These are phyloP conservation scores for Xanthoconium separans DNA, from an alignment of 1,284 basidiomycete species.

Conservation along the genomic window DNA sequence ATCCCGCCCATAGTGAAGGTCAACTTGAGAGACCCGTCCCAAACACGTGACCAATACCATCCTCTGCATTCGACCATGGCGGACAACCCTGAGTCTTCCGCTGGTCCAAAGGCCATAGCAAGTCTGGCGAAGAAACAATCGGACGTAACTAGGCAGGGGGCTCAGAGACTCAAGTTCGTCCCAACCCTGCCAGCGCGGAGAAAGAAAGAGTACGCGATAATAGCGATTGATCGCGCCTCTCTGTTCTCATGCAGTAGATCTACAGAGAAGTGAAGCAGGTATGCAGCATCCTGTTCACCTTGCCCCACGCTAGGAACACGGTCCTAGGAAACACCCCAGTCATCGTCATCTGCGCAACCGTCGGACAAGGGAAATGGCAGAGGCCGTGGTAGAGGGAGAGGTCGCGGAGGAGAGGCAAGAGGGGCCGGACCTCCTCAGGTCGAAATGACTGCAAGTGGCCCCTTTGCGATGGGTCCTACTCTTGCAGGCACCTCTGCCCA, in stretches of 20 bases:
- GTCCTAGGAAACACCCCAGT: constrained; percentile 47
- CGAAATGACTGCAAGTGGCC: constrained; percentile 82
- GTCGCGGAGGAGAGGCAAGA: constrained; percentile 44
- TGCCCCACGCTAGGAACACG: background rate
- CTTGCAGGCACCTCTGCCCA: constrained; percentile 55
- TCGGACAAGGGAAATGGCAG: constrained; percentile 42
- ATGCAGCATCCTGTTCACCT: constrained; percentile 12
- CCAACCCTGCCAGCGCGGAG: constrained; percentile 68
- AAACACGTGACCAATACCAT: constrained; percentile 21
- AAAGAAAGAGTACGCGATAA: constrained; percentile 68
- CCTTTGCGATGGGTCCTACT: constrained; percentile 81
- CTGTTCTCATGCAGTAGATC: constrained; percentile 19
- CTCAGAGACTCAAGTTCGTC: constrained; percentile 76
- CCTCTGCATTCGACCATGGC: constrained; percentile 19
- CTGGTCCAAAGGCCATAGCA: constrained; percentile 57
- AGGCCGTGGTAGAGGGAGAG: constrained; percentile 51
- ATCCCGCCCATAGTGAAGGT: constrained; percentile 42
- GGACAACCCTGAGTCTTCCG: constrained; percentile 17
- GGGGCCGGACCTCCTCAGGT: constrained; percentile 49
- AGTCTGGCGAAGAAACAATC: constrained; percentile 70
- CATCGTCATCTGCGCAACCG: constrained; percentile 34
- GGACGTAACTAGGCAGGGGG: constrained; percentile 69
- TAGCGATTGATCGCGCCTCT: background rate
- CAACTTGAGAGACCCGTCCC: background rate
- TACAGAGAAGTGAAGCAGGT: constrained; percentile 45